These are phyloP conservation scores for Jatropha podagrica DNA, from an alignment of 441 rosid species.

Conservation along the genomic window DNA sequence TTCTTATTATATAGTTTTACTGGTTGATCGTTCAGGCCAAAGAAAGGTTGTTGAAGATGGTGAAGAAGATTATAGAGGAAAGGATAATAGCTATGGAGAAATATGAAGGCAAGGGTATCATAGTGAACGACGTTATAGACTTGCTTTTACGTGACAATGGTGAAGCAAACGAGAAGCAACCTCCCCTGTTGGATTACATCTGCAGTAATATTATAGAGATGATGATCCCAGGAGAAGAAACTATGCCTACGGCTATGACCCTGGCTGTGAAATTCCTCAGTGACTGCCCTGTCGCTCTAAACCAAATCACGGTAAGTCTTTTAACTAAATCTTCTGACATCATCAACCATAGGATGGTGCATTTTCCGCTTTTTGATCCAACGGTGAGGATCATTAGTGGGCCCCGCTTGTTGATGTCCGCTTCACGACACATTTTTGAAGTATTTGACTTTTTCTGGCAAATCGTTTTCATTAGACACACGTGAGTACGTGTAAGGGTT, in stretches of 20 bases:
- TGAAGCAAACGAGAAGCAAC: constrained; percentile 49
- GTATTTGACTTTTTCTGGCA: constrained; percentile 33
- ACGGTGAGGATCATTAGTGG: constrained; percentile 35
- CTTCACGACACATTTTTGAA: constrained; percentile 1
- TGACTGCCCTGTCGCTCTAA: constrained; percentile 65
- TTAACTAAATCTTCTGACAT: neutral
- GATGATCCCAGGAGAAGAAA: constrained; percentile 98
- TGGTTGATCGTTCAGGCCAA: constrained; percentile 55
- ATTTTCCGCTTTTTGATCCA: constrained; percentile 16
- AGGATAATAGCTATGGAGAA: constrained; percentile 35
- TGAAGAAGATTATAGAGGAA: constrained; percentile 48
- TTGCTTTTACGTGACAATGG: constrained; percentile 55
- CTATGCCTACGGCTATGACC: constrained; percentile 80
- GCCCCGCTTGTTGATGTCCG: neutral
- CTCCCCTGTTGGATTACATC: constrained; percentile 65
- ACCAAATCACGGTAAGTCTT: constrained; percentile 38
- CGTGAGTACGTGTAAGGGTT: constrained; percentile 26
- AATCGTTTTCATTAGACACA: constrained; percentile 42
- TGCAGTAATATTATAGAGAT: constrained; percentile 76
- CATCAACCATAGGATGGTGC: neutral
- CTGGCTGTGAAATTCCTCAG: constrained; percentile 81
- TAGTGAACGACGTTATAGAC: constrained; percentile 57
- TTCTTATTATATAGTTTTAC: neutral
- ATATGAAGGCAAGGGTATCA: constrained; percentile 11
- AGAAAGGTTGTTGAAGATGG: constrained; percentile 65